These are phyloP conservation scores for Boletus sp. DNA, from an alignment of 768 basidiomycete species.

Conservation along the genomic window DNA sequence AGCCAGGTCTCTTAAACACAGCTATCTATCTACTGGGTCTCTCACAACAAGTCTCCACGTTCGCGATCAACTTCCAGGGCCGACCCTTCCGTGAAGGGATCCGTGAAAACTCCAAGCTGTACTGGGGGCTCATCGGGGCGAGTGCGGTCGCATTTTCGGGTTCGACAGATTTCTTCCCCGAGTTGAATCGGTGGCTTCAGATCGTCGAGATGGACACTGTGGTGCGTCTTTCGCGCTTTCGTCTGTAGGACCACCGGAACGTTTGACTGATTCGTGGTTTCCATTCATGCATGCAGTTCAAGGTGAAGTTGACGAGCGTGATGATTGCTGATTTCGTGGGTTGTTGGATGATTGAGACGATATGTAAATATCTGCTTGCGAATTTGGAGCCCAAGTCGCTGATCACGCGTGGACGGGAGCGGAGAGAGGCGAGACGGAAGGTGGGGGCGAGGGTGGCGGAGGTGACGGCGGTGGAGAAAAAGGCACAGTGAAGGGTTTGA, in stretches of 20 bases:
- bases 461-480: slow-evolving; percentile 32
- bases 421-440: slow-evolving; percentile 60
- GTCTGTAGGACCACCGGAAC: not conserved
- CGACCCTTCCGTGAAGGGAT: slow-evolving; percentile 99
- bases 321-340: slow-evolving; percentile 90
- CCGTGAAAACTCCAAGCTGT: slow-evolving; percentile 90
- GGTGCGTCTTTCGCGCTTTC: slow-evolving; percentile 45
- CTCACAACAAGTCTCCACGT: slow-evolving; percentile 97
- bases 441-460: slow-evolving; percentile 36
- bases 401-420: slow-evolving; percentile 79
- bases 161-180: slow-evolving; percentile 91
- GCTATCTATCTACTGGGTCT: slow-evolving; percentile 94
- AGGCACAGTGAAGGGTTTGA: slow-evolving; percentile 28
- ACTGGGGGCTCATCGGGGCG: slow-evolving; percentile 88
- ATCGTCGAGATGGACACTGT: slow-evolving; percentile 82
- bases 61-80: slow-evolving; percentile 98
- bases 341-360: slow-evolving; percentile 79
- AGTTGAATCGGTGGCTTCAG: slow-evolving; percentile 94
- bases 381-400: slow-evolving; percentile 81
- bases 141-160: slow-evolving; percentile 90
- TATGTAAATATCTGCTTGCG: slow-evolving; percentile 85
- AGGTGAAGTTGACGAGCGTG: slow-evolving; percentile 63
- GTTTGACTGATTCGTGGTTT: not conserved
- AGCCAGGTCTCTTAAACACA: slow-evolving; percentile 91
- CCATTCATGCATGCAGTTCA: slow-evolving; percentile 57